phyloP scores from a whole-genome alignment of 176 grass and related monocot genomes.

The Thalia dealbata region DNA sequence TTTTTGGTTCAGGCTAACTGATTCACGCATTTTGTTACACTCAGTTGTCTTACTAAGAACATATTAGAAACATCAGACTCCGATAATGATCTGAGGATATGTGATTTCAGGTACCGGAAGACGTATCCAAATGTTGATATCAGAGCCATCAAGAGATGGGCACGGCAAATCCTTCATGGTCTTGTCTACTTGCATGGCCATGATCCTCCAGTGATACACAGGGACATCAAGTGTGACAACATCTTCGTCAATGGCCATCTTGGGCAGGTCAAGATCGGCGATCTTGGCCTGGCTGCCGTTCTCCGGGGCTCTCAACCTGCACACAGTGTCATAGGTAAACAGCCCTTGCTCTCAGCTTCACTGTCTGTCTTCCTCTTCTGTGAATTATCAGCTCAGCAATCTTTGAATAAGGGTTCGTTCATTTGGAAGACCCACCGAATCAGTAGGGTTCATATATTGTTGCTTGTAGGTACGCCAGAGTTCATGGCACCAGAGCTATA shows the following conservation, averaged over 20 bases:
- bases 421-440: too few relatives aligned
- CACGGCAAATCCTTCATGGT: constrained; percentile 49
- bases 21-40: too few relatives aligned
- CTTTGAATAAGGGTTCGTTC: too few relatives aligned
- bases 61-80: too few relatives aligned
- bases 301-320: constrained; percentile 35
- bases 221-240: constrained; percentile 95
- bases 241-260: constrained; percentile 71
- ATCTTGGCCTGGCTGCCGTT: constrained; percentile 75
- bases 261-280: constrained; percentile 87
- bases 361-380: neutral
- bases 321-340: constrained; percentile 60
- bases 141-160: constrained; percentile 56
- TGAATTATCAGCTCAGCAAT: too few relatives aligned
- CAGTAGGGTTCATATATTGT: neutral
- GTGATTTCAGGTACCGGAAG: constrained; percentile 32
- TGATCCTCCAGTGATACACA: constrained; percentile 62
- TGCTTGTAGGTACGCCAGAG: constrained; percentile 50
- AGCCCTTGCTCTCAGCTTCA: neutral
- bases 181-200: constrained; percentile 62
- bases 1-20: too few relatives aligned
- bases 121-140: constrained; percentile 51
- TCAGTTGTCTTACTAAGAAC: too few relatives aligned
- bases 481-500: constrained; percentile 98
- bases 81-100: neutral